Evolutionary conservation across 2,329 filamentous ascomycete genomes (phyloP).

Genomic region (Dactylellina cionopaga): DNA sequence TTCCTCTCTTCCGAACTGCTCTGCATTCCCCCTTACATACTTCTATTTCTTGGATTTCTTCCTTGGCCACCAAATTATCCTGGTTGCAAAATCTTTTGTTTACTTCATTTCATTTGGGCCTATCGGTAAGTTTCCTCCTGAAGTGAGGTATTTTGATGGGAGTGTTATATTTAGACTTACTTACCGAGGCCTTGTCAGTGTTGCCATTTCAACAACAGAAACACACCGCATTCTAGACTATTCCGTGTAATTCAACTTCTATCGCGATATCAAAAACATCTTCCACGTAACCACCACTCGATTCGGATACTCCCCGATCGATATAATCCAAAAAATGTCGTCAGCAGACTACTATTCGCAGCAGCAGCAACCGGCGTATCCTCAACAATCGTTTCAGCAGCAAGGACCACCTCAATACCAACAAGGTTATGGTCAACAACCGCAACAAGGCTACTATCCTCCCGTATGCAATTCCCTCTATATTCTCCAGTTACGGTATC

Average conservation of each 20-base stretch:
- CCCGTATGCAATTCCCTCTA: constrained; percentile 14
- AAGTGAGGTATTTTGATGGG: constrained; percentile 29
- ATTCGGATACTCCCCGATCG: not conserved
- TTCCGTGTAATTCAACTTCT: not conserved
- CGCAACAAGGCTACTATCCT: constrained; percentile 50
- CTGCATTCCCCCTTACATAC: not conserved
- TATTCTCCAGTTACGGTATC: not conserved
- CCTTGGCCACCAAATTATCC: not conserved
- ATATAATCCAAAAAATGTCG: constrained; percentile 41
- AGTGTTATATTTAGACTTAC: constrained; percentile 37
- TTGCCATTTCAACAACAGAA: not conserved
- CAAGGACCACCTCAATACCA: constrained; percentile 44
- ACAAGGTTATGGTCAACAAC: constrained; percentile 46
- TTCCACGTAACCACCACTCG: not conserved
- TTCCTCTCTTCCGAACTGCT: constrained; percentile 36
- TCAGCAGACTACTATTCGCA: constrained; percentile 40
- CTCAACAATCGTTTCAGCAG: constrained; percentile 29
- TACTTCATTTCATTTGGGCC: not conserved
- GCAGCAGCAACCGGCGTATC: constrained; percentile 42
- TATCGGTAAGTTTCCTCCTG: constrained; percentile 10
- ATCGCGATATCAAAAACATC: not conserved
- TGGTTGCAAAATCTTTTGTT: not conserved
- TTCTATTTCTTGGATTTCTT: not conserved
- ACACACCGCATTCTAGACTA: not conserved
- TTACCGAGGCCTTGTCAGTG: not conserved